Percentiles rank a stretch among this genome's conserved stretches.
Conservation (phyloP, 805 yeast genomes). For the Metschnikowia corniflorae region DNA sequence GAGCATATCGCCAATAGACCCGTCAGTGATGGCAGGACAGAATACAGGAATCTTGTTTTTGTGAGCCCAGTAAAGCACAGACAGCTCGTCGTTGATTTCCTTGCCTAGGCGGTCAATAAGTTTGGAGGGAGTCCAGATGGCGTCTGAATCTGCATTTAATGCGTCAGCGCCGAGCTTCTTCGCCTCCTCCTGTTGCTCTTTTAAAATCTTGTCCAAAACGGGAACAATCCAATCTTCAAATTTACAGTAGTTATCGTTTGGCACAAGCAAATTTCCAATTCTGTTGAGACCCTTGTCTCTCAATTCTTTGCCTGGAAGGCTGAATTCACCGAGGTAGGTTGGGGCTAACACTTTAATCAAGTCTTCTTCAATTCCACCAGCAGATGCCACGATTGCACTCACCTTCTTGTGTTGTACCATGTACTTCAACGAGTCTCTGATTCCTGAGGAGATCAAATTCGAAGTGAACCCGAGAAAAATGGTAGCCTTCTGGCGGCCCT, state of each 20-base stretch:
- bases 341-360: slow-evolving; percentile 95
- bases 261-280: slow-evolving; percentile 94
- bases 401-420: slow-evolving; percentile 93
- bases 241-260: slow-evolving; percentile 95
- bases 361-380: slow-evolving; percentile 98
- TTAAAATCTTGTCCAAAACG: slow-evolving; percentile 76
- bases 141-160: slow-evolving; percentile 58
- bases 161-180: slow-evolving; percentile 46
- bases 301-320: slow-evolving; percentile 72
- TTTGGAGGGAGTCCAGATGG: slow-evolving; percentile 93
- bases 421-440: slow-evolving; percentile 84
- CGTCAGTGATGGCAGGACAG: slow-evolving; percentile 97
- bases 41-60: slow-evolving; percentile 94
- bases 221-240: slow-evolving; percentile 99
- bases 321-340: slow-evolving; percentile 89
- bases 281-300: slow-evolving; percentile 97
- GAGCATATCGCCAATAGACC: slow-evolving; percentile 97
- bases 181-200: slow-evolving; percentile 78
- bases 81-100: slow-evolving; percentile 89
- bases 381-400: slow-evolving; percentile 92
- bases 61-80: slow-evolving; percentile 97
- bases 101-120: slow-evolving; percentile 91
- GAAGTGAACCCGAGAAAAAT: slow-evolving; percentile 96
- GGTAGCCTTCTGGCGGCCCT: slow-evolving; percentile 80
- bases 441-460: slow-evolving; percentile 89